Percentiles rank a stretch among this genome's conserved stretches.
Conservation (phyloP, 352 stramenopile genomes). For the Globisporangium viniferum region DNA sequence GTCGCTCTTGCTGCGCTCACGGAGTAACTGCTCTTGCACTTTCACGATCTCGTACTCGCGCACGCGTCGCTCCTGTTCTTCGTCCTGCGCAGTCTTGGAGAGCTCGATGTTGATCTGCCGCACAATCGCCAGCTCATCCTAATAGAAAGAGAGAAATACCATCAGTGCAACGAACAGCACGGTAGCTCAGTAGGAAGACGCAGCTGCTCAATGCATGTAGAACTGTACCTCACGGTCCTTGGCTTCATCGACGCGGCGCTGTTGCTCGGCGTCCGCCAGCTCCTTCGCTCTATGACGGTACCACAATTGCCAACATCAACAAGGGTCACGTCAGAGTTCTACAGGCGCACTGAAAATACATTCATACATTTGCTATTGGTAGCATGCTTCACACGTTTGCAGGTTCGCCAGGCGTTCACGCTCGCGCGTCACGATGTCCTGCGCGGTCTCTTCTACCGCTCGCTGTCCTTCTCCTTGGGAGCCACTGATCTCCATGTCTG, state of each 20-base stretch:
- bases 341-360: not conserved
- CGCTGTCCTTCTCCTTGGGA: too few species aligned
- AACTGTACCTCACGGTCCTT: constrained; percentile 38
- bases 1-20: constrained; percentile 35
- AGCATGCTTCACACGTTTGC: constrained; percentile 27
- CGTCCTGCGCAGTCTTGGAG: constrained; percentile 52
- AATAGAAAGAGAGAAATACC: too few species aligned
- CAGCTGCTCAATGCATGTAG: not conserved
- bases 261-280: constrained; percentile 54
- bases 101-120: constrained; percentile 75
- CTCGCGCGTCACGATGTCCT: constrained; percentile 34
- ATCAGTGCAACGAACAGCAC: too few species aligned
- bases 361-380: not conserved
- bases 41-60: constrained; percentile 60
- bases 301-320: not conserved
- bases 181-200: too few species aligned
- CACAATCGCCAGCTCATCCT: constrained; percentile 30
- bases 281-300: constrained; percentile 32
- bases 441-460: constrained; percentile 29
- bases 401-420: constrained; percentile 48
- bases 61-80: constrained; percentile 62
- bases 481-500: not conserved
- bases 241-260: constrained; percentile 47
- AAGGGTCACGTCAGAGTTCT: not conserved
- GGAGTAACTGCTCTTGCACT: constrained; percentile 59